Conservation (phyloP, 2,329 filamentous ascomycete species). For the Helotiales sp. region DNA sequence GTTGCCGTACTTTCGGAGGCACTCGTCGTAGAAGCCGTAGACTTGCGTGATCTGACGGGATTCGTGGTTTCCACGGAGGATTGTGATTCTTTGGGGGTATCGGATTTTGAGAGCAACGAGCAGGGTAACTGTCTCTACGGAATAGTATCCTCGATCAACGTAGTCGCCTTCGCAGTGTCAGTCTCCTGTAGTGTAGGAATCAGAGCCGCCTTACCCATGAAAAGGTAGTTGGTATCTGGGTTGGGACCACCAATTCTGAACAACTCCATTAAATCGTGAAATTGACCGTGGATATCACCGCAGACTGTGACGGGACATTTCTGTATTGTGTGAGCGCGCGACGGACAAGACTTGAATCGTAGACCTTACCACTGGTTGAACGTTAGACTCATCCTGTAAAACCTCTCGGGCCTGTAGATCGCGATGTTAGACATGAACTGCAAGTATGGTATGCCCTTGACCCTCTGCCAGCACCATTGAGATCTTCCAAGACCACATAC, state of each 20-base stretch:
- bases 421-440: conserved; percentile 28
- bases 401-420: conserved; percentile 84
- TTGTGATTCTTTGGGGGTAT: conserved; percentile 97
- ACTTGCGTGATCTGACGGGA: conserved; percentile 99
- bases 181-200: conserved; percentile 7
- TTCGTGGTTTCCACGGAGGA: conserved; percentile 98
- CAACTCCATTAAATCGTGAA: conserved; percentile 98
- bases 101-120: conserved; percentile 97
- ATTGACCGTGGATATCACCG: conserved; percentile 98
- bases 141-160: conserved; percentile 98
- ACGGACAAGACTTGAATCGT: conserved; percentile 4
- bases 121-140: conserved; percentile 95
- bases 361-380: conserved; percentile 88
- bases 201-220: conserved; percentile 82
- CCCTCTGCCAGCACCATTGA: conserved; percentile 20
- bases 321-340: conserved; percentile 50
- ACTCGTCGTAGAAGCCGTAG: conserved; percentile 99
- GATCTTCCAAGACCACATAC: conserved; percentile 56
- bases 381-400: conserved; percentile 95
- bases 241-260: conserved; percentile 99
- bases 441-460: conserved; percentile 7
- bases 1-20: conserved; percentile 97
- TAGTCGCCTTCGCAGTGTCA: conserved; percentile 75
- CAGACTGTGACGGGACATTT: conserved; percentile 99
- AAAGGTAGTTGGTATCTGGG: conserved; percentile 98